A percentile compares a stretch with the other conserved stretches of the same genome.
These are phyloP conservation scores for Candida tallmaniae DNA, from an alignment of 805 yeast species.

Conservation along the genomic window DNA sequence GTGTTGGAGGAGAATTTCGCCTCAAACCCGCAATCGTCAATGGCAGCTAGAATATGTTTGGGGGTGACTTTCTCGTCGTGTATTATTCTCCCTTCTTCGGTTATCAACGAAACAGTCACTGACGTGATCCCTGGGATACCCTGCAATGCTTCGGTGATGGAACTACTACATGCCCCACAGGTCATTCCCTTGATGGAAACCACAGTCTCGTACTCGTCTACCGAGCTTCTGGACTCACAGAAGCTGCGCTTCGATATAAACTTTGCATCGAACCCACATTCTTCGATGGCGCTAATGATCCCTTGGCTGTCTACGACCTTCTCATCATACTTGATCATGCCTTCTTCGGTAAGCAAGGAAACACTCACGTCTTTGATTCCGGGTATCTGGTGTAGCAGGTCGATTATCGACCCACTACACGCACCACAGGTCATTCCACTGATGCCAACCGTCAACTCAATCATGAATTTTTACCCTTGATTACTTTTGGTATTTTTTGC, in stretches of 20 bases:
- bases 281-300: constrained; percentile 18
- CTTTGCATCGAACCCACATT: constrained; percentile 59
- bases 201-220: constrained; percentile 5
- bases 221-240: not conserved
- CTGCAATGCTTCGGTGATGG: constrained; percentile 30
- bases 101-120: constrained; percentile 32
- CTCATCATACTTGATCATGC: constrained; percentile 46
- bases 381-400: constrained; percentile 41
- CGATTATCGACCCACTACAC: constrained; percentile 64
- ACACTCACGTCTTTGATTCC: constrained; percentile 56
- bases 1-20: constrained; percentile 7
- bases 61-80: constrained; percentile 19
- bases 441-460: constrained; percentile 6
- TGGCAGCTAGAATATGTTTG: constrained; percentile 14
- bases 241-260: not conserved
- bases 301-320: constrained; percentile 10
- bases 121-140: constrained; percentile 18
- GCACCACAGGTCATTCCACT: constrained; percentile 89
- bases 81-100: constrained; percentile 30
- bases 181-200: constrained; percentile 41
- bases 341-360: constrained; percentile 72
- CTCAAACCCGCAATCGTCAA: constrained; percentile 60
- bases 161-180: constrained; percentile 40
- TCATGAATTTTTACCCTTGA: not conserved
- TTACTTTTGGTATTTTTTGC: no score